phyloP scores from a whole-genome alignment of 352 stramenopile species.

The Phytophthora rubi region DNA sequence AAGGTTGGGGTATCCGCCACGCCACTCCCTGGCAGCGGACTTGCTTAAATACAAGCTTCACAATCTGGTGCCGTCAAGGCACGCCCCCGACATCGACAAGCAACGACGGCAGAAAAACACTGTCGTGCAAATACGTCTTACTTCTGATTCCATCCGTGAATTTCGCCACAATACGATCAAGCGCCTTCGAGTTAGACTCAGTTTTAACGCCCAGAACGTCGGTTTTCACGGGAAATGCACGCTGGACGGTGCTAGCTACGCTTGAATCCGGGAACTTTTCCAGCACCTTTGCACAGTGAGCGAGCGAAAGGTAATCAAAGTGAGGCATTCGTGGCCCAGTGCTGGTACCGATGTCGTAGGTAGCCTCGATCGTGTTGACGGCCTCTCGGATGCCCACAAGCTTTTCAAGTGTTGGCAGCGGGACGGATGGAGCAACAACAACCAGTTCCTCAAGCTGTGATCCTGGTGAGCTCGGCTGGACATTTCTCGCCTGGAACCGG shows the following conservation, averaged over 20 bases:
- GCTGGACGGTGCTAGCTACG: slow-evolving; percentile 43
- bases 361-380: slow-evolving; percentile 74
- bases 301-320: slow-evolving; percentile 69
- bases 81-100: too few relatives aligned
- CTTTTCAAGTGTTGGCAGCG: slow-evolving; percentile 60
- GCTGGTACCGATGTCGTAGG: slow-evolving; percentile 41
- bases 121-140: slow-evolving; percentile 45
- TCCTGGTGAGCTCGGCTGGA: slow-evolving; percentile 66
- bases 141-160: slow-evolving; percentile 37
- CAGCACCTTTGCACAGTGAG: slow-evolving; percentile 63
- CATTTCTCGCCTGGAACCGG: slow-evolving; percentile 83
- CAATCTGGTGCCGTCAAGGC: too few relatives aligned
- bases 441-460: slow-evolving; percentile 69
- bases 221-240: slow-evolving; percentile 65
- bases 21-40: too few relatives aligned
- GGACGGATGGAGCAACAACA: slow-evolving; percentile 50
- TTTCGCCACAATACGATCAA: slow-evolving; percentile 65
- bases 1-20: too few relatives aligned
- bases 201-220: slow-evolving; percentile 52
- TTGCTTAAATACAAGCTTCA: too few relatives aligned
- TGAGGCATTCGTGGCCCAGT: slow-evolving; percentile 69
- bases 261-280: slow-evolving; percentile 55
- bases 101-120: slow-evolving; percentile 15
- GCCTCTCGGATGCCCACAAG: slow-evolving; percentile 77
- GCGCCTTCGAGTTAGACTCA: slow-evolving; percentile 51